Conservation (phyloP, 1,284 basidiomycete species). For the Ganoderma meredithae region DNA sequence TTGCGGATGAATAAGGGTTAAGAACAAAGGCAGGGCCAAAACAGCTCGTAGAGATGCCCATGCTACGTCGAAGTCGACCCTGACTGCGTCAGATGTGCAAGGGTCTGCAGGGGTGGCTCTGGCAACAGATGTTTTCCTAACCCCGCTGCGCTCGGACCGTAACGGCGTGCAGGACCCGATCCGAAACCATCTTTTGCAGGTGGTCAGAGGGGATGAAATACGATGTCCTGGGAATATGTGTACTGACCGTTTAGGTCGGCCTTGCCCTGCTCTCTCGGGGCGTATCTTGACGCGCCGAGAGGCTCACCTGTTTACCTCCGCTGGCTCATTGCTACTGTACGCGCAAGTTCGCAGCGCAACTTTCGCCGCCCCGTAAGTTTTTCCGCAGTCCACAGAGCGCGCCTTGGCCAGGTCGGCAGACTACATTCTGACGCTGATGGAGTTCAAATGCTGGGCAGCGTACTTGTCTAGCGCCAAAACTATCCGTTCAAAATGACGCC, state of each 20-base stretch:
- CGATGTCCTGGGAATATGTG: neutral
- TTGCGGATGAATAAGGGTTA: neutral
- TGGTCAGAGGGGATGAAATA: too few species aligned
- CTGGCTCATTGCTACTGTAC: neutral
- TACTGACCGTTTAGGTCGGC: neutral
- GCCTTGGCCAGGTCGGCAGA: neutral
- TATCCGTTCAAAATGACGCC: too few species aligned
- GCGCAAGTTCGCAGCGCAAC: neutral
- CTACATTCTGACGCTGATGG: neutral
- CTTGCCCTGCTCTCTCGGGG: neutral
- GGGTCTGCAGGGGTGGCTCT: neutral
- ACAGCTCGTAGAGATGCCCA: neutral
- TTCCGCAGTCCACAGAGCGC: neutral
- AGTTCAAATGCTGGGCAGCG: neutral
- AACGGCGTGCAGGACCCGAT: too few species aligned
- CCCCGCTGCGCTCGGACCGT: neutral
- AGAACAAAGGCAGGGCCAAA: neutral
- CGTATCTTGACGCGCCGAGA: conserved; percentile 1
- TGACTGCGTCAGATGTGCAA: neutral
- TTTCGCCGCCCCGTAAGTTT: neutral
- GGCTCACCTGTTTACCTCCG: neutral
- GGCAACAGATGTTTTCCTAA: neutral
- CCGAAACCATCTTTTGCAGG: too few species aligned
- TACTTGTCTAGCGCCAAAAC: too few species aligned
- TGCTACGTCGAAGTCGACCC: neutral